Evolutionary conservation across 495 filamentous ascomycete species (phyloP).

Genomic region (Aspergillus biplanus): DNA sequence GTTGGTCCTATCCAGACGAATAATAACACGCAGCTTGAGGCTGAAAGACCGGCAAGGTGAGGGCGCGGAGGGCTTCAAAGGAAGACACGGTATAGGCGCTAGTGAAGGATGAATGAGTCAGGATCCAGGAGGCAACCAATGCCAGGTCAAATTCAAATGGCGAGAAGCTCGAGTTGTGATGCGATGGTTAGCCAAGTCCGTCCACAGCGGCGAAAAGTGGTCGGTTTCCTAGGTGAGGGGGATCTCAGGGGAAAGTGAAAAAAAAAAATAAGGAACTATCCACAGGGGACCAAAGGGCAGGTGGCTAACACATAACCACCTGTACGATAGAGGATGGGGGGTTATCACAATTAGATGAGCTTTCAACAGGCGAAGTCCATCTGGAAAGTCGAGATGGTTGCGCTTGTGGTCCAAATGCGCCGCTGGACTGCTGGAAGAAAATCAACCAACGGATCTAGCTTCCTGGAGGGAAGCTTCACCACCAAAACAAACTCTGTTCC

Average conservation of each 20-base stretch:
- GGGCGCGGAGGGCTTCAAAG: too few species aligned
- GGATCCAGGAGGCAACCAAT: too few species aligned
- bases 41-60: too few species aligned
- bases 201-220: slow-evolving; percentile 24
- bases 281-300: slow-evolving; percentile 2
- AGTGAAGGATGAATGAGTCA: too few species aligned
- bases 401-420: slow-evolving; percentile 21
- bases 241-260: slow-evolving; percentile 7
- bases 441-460: too few species aligned
- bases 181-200: slow-evolving; percentile 28
- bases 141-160: neutral
- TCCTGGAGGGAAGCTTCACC: neutral
- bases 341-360: neutral
- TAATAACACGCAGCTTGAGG: too few species aligned
- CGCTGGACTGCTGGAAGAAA: slow-evolving; percentile 12
- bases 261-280: neutral
- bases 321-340: neutral
- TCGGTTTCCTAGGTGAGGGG: slow-evolving; percentile 2
- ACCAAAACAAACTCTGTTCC: neutral
- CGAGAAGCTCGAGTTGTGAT: neutral
- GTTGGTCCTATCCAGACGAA: too few species aligned
- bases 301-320: slow-evolving; percentile 7
- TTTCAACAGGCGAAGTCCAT: slow-evolving; percentile 16
- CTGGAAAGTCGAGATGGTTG: slow-evolving; percentile 16
- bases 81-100: too few species aligned